Base-by-base conservation (phyloP, 495 filamentous ascomycete genomes). In the Pseudomonodictys pantanalensis region DNA sequence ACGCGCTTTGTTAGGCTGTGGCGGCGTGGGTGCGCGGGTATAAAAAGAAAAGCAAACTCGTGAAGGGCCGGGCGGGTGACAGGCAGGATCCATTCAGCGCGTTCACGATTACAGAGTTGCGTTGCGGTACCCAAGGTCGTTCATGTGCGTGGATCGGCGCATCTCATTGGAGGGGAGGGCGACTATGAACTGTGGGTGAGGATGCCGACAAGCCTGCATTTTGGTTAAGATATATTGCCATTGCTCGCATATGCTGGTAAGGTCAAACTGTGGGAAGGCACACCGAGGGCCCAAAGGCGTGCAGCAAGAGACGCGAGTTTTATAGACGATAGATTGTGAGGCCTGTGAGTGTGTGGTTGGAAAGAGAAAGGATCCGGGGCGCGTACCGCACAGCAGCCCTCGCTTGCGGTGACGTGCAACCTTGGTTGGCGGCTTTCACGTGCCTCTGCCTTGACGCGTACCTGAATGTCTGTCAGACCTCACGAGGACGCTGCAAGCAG, bases 131-230 rank as follows among this genome's bases (percentile, higher is more conserved):
- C 32, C 32, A 8, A 35, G 33, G 42, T 12, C 4, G 38, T 41
- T 41, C 38, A 41, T 41, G 38, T 55, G 41, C 38, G 39, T 42
- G 41, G 29, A 22, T 45, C 45, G 24, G 41, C 10, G 12, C 25
- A 17, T 53, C n/a, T 60, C 47, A 60, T 60, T 60, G 58, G 58
- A 29, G 49, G 58, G 23, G 8, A 18, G 26, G 50, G 22, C 17
- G 29, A 46, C 4, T 12, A 41, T 15, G 8, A 18, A 7, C 33
- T 15, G 52, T 5, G 29, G 17, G 15, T 15, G 28, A 52, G 12
- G 35, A 46, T 26, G 42, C 22, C 15, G 30, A 20, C 42, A 9
- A 29, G 38, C 26, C 51, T 62, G 58, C 50, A 55, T 55, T 15
- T 11, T 56, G 23, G 43, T 49, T 39, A 62, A 56, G 32, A 39